phyloP scores from a whole-genome alignment of 495 filamentous ascomycete species.

The Penicillium malachiteum region DNA sequence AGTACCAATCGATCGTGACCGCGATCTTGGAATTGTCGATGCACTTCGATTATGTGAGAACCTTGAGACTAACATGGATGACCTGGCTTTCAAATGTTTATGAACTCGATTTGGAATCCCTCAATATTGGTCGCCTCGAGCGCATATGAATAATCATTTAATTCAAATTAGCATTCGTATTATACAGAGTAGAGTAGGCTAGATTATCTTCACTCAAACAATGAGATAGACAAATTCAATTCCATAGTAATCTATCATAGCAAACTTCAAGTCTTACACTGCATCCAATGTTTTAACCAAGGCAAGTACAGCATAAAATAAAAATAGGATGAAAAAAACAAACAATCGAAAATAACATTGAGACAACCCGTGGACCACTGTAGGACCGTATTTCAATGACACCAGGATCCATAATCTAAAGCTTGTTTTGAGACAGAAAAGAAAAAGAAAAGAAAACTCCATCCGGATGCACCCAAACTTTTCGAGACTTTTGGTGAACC shows the following conservation, averaged over 20 bases:
- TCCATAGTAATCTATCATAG: no score
- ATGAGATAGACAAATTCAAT: no score
- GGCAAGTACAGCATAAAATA: background rate
- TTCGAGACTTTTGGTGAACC: slow-evolving; percentile 12
- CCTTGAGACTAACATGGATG: no score
- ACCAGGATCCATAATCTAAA: background rate
- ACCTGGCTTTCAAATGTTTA: no score
- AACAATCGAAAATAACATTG: no score
- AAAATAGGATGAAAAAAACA: background rate
- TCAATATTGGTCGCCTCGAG: background rate
- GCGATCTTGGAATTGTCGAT: no score
- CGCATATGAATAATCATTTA: background rate
- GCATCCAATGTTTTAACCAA: no score
- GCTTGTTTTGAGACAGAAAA: background rate
- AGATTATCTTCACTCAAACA: no score
- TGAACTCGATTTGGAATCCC: background rate
- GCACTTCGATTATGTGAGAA: no score
- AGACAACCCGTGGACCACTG: no score
- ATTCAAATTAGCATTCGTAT: background rate
- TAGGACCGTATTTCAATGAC: background rate
- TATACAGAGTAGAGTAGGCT: background rate
- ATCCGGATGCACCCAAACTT: slow-evolving; percentile 17
- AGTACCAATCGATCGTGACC: no score
- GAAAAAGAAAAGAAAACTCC: slow-evolving; percentile 15
- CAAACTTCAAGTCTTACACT: no score